Percentiles rank a stretch among this genome's conserved stretches.
Evolutionary conservation across 495 filamentous ascomycete genomes (phyloP).

Genomic region (Penicillium canariense): DNA sequence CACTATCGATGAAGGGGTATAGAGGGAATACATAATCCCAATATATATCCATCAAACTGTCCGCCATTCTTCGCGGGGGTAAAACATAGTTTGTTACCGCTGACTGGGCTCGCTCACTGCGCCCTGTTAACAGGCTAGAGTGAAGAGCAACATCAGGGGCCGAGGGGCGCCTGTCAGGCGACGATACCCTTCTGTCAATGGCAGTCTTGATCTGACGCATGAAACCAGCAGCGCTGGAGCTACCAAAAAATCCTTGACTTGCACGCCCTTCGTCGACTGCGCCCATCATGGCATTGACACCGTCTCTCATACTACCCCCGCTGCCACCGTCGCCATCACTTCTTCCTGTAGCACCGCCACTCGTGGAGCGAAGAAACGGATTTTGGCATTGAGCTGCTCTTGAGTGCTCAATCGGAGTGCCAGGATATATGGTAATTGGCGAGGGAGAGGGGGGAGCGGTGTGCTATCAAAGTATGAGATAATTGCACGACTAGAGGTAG

Average conservation of each 20-base stretch:
- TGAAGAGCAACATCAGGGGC: constrained; percentile 10
- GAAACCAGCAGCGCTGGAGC: constrained; percentile 38
- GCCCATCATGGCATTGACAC: constrained; percentile 43
- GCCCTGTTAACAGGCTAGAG: constrained; percentile 16
- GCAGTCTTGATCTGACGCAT: constrained; percentile 40
- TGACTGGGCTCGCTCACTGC: constrained; percentile 9
- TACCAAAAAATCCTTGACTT: constrained; percentile 37
- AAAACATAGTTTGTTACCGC: constrained; percentile 31
- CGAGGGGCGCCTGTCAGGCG: constrained; percentile 19
- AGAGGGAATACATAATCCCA: constrained; percentile 42
- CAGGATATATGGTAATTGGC: neutral
- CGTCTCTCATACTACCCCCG: constrained; percentile 7
- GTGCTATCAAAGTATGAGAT: neutral
- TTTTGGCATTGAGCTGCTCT: neutral
- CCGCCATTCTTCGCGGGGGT: constrained; percentile 39
- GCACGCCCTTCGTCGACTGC: constrained; percentile 35
- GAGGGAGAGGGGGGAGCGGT: constrained; percentile 4
- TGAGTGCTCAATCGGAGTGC: neutral
- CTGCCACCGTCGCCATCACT: neutral
- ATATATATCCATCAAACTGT: constrained; percentile 39
- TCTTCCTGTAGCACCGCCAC: neutral
- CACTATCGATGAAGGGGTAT: constrained; percentile 39
- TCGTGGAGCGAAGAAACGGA: neutral
- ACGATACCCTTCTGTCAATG: constrained; percentile 31
- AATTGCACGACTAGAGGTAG: neutral